phyloP scores from a whole-genome alignment of 164 flowering plant genomes.

The Akebia trifoliata region DNA sequence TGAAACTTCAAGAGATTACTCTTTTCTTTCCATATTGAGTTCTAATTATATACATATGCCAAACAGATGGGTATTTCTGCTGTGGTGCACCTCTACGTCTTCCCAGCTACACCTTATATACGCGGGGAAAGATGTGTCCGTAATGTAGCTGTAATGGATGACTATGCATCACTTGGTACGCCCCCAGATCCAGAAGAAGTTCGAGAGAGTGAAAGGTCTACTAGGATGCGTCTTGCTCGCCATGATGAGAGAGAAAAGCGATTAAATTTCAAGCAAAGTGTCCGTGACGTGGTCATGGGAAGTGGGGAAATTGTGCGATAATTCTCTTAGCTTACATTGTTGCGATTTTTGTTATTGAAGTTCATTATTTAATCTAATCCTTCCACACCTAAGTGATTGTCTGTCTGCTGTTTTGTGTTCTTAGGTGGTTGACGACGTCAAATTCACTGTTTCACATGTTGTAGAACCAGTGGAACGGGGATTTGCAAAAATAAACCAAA shows the following conservation, averaged over 20 bases:
- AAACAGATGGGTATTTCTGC: conserved; percentile 97
- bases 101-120: conserved; percentile 88
- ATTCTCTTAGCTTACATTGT: neutral
- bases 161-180: conserved; percentile 83
- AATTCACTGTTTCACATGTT: conserved; percentile 91
- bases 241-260: conserved; percentile 62
- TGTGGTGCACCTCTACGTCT: conserved; percentile 85
- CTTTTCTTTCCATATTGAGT: neutral
- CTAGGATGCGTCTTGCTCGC: conserved; percentile 44
- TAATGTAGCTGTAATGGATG: conserved; percentile 85
- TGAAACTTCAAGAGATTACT: neutral
- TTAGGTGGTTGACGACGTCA: conserved; percentile 95
- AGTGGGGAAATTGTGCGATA: conserved; percentile 89
- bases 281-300: conserved; percentile 90
- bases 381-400: too few species aligned
- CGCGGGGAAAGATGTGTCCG: conserved; percentile 95
- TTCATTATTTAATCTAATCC: neutral
- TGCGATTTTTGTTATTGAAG: neutral
- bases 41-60: neutral
- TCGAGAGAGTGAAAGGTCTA: conserved; percentile 62
- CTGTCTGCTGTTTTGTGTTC: conserved; percentile 6
- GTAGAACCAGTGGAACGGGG: conserved; percentile 97
- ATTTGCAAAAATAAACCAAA: conserved; percentile 67
- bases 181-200: conserved; percentile 97
- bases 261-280: conserved; percentile 74